Evolutionary conservation across 495 filamentous ascomycete species (phyloP), one percentile per base, ranked within the genome.

Genomic region (Penicillium maclennaniae): DNA sequence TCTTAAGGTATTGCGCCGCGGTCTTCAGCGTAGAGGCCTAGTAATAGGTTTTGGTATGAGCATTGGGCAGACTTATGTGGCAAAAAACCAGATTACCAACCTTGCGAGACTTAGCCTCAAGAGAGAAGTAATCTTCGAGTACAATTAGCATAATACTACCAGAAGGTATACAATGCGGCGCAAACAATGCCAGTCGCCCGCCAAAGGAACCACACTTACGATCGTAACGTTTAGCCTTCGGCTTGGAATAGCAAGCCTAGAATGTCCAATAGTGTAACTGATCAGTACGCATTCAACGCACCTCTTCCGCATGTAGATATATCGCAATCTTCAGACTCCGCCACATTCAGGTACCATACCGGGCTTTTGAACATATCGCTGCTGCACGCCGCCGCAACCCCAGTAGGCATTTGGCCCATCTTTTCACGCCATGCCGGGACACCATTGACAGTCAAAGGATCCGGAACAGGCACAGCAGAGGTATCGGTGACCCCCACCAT

Each of bases 311-410:
- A 45, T 51, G 15, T 16, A 14, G 5, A 21, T 6, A 19, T 16
- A 20, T 20, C 14, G 14, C 16, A n/a, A n/a, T n/a, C 7, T 17
- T 1, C 16, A 41, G 46, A 25, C 27, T 14, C 7, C 40, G 14
- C 9, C 16, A 38, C 8, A 31, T 7, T 12, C 10, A 17, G 20
- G 17, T 51, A 56, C 53, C 79, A 59, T 63, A 83, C 84, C 49
- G 83, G 76, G 45, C 80, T 82, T 73, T 96, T 95, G 71, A 93
- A 98, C 76, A 88, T 84, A 52, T 89, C 87, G 70, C 86, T 90
- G 68, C 82, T 86, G 16, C 85, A 83, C 38, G 78, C 75, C 15
- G 91, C 87, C 27, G 93, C 93, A 41, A 89, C 79, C n/a, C 85
- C 87, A 31, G 83, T 86, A 49, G 82, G 77, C 36, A 92, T 72